Percentiles rank a stretch among this genome's conserved stretches.
Evolutionary conservation across 345 rosid genomes (phyloP).

Genomic region (Syzygium aqueum): DNA sequence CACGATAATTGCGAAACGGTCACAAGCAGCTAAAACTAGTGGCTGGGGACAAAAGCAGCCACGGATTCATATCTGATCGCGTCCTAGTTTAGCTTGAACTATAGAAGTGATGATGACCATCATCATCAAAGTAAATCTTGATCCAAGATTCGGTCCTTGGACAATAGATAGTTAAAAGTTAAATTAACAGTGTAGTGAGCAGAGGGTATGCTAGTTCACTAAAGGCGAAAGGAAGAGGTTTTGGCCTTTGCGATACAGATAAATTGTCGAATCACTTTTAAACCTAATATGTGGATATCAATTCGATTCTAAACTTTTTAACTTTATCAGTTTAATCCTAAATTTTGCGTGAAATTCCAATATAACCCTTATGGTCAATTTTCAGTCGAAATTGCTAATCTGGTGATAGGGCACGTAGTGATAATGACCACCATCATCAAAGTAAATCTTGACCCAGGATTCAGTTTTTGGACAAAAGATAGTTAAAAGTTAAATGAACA

Average conservation of each 20-base stretch:
- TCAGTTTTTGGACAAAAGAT: too few species aligned
- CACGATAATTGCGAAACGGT: neutral
- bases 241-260: neutral
- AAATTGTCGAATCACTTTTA: too few species aligned
- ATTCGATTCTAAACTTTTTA: neutral
- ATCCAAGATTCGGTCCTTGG: neutral
- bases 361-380: too few species aligned
- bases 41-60: neutral
- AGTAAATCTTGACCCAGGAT: too few species aligned
- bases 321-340: neutral
- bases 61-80: neutral
- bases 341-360: neutral
- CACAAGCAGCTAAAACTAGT: neutral
- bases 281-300: fast-evolving
- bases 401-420: neutral
- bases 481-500: too few species aligned
- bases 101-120: neutral
- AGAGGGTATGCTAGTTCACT: neutral
- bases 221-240: neutral
- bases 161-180: neutral
- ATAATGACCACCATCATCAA: too few species aligned
- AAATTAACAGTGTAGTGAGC: neutral
- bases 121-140: neutral
- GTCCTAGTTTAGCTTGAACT: neutral
- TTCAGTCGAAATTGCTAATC: fast-evolving